Conservation (phyloP, 2,329 filamentous ascomycete genomes). For the Metarhizium humberi region DNA sequence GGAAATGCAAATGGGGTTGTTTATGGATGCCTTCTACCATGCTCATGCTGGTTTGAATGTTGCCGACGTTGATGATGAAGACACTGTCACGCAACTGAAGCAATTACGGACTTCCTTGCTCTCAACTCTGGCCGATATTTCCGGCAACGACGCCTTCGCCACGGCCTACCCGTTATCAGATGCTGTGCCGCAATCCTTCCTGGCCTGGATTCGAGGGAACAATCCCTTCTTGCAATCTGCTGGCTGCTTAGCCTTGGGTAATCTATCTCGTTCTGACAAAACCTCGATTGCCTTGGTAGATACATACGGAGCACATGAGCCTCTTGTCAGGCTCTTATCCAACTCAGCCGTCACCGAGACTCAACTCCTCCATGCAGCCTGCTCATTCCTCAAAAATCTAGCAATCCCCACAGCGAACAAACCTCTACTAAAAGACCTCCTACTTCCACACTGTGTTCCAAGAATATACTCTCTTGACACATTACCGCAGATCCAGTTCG, state of each 20-base stretch:
- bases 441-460: constrained; percentile 37
- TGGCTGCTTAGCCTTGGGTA: constrained; percentile 52
- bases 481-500: constrained; percentile 48
- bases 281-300: constrained; percentile 41
- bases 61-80: constrained; percentile 34
- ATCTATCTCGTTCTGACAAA: constrained; percentile 50
- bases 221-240: constrained; percentile 41
- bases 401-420: constrained; percentile 50
- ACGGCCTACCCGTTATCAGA: constrained; percentile 31
- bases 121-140: constrained; percentile 41
- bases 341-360: constrained; percentile 30
- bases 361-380: constrained; percentile 46
- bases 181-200: constrained; percentile 30
- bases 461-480: constrained; percentile 44
- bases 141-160: constrained; percentile 38
- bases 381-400: constrained; percentile 57
- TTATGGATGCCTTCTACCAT: constrained; percentile 39
- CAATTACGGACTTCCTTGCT: constrained; percentile 41
- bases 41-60: constrained; percentile 33
- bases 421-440: constrained; percentile 35
- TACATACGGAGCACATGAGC: constrained; percentile 28
- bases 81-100: constrained; percentile 33
- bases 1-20: constrained; percentile 26
- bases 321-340: constrained; percentile 36
- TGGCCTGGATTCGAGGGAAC: constrained; percentile 35